A percentile compares a stretch with the other conserved stretches of the same genome.
Conservation (phyloP, 1,284 basidiomycete genomes). For the Takashimella koratensis region DNA sequence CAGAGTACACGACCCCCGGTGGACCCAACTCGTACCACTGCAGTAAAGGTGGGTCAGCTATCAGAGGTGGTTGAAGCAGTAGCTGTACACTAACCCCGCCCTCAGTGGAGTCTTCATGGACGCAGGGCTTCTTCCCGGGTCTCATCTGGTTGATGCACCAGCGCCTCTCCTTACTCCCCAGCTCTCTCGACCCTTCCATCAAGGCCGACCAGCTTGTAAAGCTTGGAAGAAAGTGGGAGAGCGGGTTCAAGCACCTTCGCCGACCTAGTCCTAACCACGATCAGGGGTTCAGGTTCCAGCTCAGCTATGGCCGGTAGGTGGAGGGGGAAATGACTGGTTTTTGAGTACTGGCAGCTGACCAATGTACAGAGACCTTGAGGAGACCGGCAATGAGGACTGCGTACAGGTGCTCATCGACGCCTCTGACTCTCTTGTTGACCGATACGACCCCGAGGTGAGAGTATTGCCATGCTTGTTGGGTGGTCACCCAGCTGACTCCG, state of each 20-base stretch:
- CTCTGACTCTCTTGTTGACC: constrained; percentile 34
- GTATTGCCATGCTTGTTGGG: not conserved
- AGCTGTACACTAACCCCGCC: not conserved
- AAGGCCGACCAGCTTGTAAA: constrained; percentile 24
- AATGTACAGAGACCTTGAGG: constrained; percentile 24
- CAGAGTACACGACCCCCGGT: constrained; percentile 35
- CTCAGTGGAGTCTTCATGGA: constrained; percentile 30
- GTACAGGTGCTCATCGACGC: constrained; percentile 34
- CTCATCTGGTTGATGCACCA: constrained; percentile 36
- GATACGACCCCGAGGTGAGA: constrained; percentile 29
- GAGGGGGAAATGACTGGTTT: too few relatives aligned
- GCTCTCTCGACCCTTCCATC: constrained; percentile 9
- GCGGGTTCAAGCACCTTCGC: constrained; percentile 22
- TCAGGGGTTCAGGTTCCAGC: constrained; percentile 42
- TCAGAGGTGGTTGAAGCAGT: not conserved
- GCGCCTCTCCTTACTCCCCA: constrained; percentile 21
- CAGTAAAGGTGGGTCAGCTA: constrained; percentile 23
- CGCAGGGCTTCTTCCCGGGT: constrained; percentile 42
- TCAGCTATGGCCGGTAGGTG: constrained; percentile 35
- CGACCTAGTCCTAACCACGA: constrained; percentile 34
- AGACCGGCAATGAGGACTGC: constrained; percentile 26
- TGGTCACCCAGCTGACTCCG: not conserved
- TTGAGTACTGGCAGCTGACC: not conserved
- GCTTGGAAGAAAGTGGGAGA: constrained; percentile 32
- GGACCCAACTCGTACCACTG: constrained; percentile 32